Percentiles rank a stretch among this genome's conserved stretches.
phyloP scores from a whole-genome alignment of 345 rosid genomes.

The Pseudoturritis turrita region DNA sequence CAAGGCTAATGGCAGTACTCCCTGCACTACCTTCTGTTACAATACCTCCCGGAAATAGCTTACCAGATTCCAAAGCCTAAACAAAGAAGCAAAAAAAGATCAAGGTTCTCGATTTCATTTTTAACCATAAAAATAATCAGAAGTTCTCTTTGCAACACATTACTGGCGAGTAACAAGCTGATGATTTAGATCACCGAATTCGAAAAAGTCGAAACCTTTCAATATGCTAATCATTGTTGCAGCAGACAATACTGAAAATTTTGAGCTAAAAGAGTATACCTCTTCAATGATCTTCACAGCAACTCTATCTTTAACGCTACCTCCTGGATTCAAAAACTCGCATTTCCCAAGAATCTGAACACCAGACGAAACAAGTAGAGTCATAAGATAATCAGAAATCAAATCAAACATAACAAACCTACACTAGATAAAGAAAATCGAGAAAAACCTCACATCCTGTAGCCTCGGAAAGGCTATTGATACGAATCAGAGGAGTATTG shows the following conservation, averaged over 20 bases:
- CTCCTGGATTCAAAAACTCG: constrained; percentile 97
- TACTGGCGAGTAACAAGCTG: background rate
- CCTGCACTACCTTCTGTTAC: constrained; percentile 96
- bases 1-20: constrained; percentile 96
- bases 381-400: too few relatives aligned
- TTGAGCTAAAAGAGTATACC: constrained; percentile 37
- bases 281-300: constrained; percentile 85
- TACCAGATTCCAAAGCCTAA: constrained; percentile 80
- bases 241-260: background rate
- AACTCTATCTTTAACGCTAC: constrained; percentile 94
- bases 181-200: background rate
- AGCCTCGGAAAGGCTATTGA: constrained; percentile 87
- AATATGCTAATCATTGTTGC: background rate
- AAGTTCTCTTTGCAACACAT: too few relatives aligned
- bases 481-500: constrained; percentile 81
- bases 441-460: constrained; percentile 81
- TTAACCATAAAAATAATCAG: background rate
- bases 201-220: background rate
- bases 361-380: constrained; percentile 1
- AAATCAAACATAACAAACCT: too few relatives aligned
- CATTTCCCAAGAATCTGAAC: constrained; percentile 89
- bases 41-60: constrained; percentile 63
- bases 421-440: background rate
- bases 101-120: too few relatives aligned
- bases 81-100: background rate